These are phyloP conservation scores for Reticulascus tulasneorum DNA, from an alignment of 2,329 filamentous ascomycete genomes.

Conservation along the genomic window DNA sequence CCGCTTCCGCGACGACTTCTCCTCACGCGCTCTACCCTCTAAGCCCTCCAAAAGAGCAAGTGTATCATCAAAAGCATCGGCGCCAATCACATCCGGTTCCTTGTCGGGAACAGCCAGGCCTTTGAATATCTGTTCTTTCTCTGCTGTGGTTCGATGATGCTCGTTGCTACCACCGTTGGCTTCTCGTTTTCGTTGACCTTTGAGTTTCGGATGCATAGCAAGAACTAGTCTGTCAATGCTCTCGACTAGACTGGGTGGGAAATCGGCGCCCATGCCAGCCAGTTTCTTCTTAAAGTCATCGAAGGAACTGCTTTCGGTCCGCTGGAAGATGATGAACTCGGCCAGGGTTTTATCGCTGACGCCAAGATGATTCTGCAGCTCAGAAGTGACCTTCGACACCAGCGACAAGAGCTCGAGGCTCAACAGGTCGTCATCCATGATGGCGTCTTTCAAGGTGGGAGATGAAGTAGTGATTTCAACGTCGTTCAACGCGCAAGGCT, in stretches of 20 bases:
- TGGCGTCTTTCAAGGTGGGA: too few species aligned
- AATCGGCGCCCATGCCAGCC: slow-evolving; percentile 72
- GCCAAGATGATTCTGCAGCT: slow-evolving; percentile 90
- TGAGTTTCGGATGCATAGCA: slow-evolving; percentile 89
- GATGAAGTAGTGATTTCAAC: too few species aligned
- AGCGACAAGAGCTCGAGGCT: slow-evolving; percentile 90
- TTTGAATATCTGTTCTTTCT: slow-evolving; percentile 85
- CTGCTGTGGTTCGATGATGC: slow-evolving; percentile 43
- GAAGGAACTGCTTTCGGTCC: slow-evolving; percentile 67
- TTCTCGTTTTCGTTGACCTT: slow-evolving; percentile 44
- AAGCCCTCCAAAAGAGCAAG: slow-evolving; percentile 86
- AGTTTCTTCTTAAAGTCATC: slow-evolving; percentile 73
- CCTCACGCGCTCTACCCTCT: slow-evolving; percentile 57
- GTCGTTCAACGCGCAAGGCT: too few species aligned
- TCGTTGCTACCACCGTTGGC: slow-evolving; percentile 32
- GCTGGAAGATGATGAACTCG: slow-evolving; percentile 92
- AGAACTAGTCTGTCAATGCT: slow-evolving; percentile 85
- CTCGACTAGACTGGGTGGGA: slow-evolving; percentile 81
- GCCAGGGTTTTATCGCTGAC: slow-evolving; percentile 92
- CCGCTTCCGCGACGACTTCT: slow-evolving; percentile 48
- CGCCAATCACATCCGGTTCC: slow-evolving; percentile 39
- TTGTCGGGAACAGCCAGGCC: slow-evolving; percentile 85
- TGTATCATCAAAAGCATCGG: slow-evolving; percentile 83
- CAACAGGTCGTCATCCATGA: slow-evolving; percentile 84
- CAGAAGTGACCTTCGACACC: slow-evolving; percentile 89